Evolutionary conservation across 495 filamentous ascomycete species (phyloP).

Genomic region (Penicillium herquei): DNA sequence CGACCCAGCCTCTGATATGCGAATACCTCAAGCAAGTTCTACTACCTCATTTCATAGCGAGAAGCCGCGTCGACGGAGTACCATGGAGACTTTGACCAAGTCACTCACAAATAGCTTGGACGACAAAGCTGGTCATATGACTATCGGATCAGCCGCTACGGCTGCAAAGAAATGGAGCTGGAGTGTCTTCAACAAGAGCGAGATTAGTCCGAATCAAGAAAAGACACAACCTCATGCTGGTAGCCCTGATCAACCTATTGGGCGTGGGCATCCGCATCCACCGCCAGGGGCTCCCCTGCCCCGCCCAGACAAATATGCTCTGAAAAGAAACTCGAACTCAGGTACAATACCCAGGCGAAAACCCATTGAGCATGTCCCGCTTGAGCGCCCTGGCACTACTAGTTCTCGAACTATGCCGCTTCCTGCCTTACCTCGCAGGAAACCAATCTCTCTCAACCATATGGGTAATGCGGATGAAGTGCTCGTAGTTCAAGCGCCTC

Average conservation of each 20-base stretch:
- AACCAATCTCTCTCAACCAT: constrained; percentile 28
- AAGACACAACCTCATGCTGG: constrained; percentile 37
- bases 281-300: constrained; percentile 63
- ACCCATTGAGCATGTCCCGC: constrained; percentile 46
- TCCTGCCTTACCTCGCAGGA: constrained; percentile 20
- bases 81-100: constrained; percentile 42
- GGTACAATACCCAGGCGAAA: constrained; percentile 62
- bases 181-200: constrained; percentile 64
- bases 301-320: constrained; percentile 65
- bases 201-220: constrained; percentile 29
- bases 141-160: constrained; percentile 70
- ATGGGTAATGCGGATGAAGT: constrained; percentile 34
- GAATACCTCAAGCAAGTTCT: constrained; percentile 31
- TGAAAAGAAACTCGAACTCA: constrained; percentile 47
- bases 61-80: constrained; percentile 29
- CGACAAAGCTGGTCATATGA: constrained; percentile 44
- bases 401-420: constrained; percentile 25
- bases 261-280: constrained; percentile 58
- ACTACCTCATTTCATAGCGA: constrained; percentile 32
- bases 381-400: constrained; percentile 24
- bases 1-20: constrained; percentile 28
- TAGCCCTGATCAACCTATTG: constrained; percentile 68
- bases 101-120: constrained; percentile 31
- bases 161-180: constrained; percentile 83
- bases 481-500: constrained; percentile 52